A percentile compares a stretch with the other conserved stretches of the same genome.
These are phyloP conservation scores for Raddia guianensis DNA, from an alignment of 176 grass and related monocot genomes.

Conservation along the genomic window DNA sequence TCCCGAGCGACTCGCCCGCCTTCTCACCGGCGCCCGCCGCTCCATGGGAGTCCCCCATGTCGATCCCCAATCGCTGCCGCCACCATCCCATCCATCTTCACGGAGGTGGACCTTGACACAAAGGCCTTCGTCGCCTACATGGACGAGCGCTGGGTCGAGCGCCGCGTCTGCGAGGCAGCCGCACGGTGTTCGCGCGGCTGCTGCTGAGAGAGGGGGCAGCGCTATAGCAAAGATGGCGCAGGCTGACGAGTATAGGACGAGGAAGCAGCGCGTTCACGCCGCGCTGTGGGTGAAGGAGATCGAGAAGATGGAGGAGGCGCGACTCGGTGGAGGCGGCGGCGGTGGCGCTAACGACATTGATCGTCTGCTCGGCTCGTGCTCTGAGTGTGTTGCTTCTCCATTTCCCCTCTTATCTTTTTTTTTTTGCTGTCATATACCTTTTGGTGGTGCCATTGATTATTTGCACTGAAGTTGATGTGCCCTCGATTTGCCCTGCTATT, in stretches of 20 bases:
- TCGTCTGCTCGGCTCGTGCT: slow-evolving; percentile 86
- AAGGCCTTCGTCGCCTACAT: slow-evolving; percentile 92
- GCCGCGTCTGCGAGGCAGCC: slow-evolving; percentile 46
- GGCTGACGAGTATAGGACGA: slow-evolving; percentile 73
- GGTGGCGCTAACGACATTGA: slow-evolving; percentile 78
- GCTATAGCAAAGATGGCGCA: slow-evolving; percentile 49
- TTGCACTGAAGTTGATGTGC: no score
- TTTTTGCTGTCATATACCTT: not conserved
- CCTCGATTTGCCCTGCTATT: no score
- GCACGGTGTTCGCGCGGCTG: slow-evolving; percentile 28
- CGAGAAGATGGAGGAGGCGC: slow-evolving; percentile 87
- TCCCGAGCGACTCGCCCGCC: slow-evolving; percentile 64
- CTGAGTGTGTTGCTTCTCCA: slow-evolving; percentile 53
- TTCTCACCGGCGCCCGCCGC: slow-evolving; percentile 55
- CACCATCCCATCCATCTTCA: slow-evolving; percentile 18
- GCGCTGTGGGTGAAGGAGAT: slow-evolving; percentile 93
- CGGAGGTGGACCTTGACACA: slow-evolving; percentile 76
- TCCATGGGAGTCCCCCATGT: slow-evolving; percentile 63
- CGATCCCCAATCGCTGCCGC: not conserved
- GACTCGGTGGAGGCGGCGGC: slow-evolving; percentile 57
- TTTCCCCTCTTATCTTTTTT: not conserved
- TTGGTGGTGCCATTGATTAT: slow-evolving; percentile 2
- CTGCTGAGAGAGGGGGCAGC: slow-evolving; percentile 30
- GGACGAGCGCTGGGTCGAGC: slow-evolving; percentile 85
- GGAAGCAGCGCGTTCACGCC: slow-evolving; percentile 92